Base-by-base conservation (phyloP, 1,284 basidiomycete species). In the Heterobasidion annosum region DNA sequence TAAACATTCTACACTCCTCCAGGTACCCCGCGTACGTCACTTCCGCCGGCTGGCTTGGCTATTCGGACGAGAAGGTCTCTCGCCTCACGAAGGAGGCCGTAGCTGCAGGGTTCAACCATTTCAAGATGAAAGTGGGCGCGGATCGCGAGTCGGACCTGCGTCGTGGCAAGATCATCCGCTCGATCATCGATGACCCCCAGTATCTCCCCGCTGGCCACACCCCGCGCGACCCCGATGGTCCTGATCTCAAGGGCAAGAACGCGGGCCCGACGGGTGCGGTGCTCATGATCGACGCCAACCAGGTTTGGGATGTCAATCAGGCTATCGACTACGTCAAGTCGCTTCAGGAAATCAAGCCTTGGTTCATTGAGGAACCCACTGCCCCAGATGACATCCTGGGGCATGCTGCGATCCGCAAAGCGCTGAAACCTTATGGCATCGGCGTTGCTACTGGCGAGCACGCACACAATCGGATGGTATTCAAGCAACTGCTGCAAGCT, bases 321-420 rank as follows among this genome's bases (percentile, higher is more conserved):
- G 94, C 94, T 3, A 88, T 97, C 64, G 90, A 95, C 53, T 97
- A 95, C 70, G 91, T 96, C 61, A 84, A 84, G 65, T 77, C 83
- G 59, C 77, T 98, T 40, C 79, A 82, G 62, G 81, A 82, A 55
- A 83, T 95, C 68, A 90, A 88, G 65, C 94, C 94, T n/a, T 98
- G 94, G 95, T 97, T 95, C 73, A 96, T 96, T 63, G 93, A 97
- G 67, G 93, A 96, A 68, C 93, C 93, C 0, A 96, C 93, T 0
- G 93, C 93, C 1, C 93, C 91, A 1, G 93, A 96, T 65, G 93
- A 96, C 65, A 83, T 91, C 57, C 78, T 93, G 16, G 89, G 91
- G 1, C 91, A 93, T 61, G 91, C 91, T 40, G 76, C 86, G 3
- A 85, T 93, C 56, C 86, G 91, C 58, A 84, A 81, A 61, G 88